Conservation (phyloP, 2,329 filamentous ascomycete species). For the Exophiala lecanii-corni region DNA sequence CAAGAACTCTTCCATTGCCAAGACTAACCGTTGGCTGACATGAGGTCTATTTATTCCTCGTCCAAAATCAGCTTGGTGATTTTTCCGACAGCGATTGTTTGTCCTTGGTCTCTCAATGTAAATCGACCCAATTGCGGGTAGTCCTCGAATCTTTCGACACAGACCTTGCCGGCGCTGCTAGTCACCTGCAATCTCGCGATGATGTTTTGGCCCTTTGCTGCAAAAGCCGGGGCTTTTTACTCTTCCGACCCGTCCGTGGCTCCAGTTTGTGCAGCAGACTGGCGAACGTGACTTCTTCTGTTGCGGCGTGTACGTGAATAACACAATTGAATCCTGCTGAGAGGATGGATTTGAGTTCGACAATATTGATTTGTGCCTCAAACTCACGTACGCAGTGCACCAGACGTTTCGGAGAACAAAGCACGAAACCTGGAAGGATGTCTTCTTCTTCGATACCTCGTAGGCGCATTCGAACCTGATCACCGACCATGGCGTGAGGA, state of each 20-base stretch:
- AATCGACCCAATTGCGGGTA: conserved; percentile 92
- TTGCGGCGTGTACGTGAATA: conserved; percentile 91
- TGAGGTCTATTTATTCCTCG: conserved; percentile 24
- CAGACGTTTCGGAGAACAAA: conserved; percentile 88
- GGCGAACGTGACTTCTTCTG: conserved; percentile 93
- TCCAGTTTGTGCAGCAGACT: conserved; percentile 88
- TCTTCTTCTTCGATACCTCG: conserved; percentile 97
- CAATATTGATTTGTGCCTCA: conserved; percentile 92
- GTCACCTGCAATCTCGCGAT: conserved; percentile 88
- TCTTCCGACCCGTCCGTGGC: conserved; percentile 89
- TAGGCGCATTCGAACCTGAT: conserved; percentile 87
- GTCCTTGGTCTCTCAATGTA: conserved; percentile 88
- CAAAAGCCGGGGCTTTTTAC: conserved; percentile 92
- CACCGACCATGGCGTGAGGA: conserved; percentile 74
- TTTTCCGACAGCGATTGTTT: conserved; percentile 99
- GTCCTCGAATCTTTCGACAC: conserved; percentile 91
- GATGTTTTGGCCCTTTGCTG: conserved; percentile 72
- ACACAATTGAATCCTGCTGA: conserved; percentile 97
- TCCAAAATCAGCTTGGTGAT: conserved; percentile 79
- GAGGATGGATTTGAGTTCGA: conserved; percentile 91
- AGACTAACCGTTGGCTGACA: too few species aligned
- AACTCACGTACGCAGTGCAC: conserved; percentile 87
- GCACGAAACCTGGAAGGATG: conserved; percentile 87
- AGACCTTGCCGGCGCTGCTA: conserved; percentile 79
- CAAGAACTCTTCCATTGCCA: too few species aligned